These are phyloP conservation scores for Ogataea wickerhamii DNA, from an alignment of 805 yeast genomes.

Conservation along the genomic window DNA sequence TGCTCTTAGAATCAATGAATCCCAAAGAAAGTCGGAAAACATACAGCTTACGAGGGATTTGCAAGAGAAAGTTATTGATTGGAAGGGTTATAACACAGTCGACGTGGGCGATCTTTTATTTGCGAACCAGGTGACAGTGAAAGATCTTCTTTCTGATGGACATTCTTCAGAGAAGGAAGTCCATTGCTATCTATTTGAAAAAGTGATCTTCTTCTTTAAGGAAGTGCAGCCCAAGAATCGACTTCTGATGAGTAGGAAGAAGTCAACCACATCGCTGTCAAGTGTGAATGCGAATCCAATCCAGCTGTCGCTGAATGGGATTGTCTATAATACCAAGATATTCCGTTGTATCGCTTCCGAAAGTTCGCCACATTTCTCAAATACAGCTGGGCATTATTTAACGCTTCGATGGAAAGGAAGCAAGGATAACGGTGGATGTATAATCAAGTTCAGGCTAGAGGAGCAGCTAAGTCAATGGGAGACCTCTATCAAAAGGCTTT, in stretches of 20 bases:
- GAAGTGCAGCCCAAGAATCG: slow-evolving; percentile 52
- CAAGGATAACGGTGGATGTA: slow-evolving; percentile 81
- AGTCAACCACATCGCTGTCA: slow-evolving; percentile 40
- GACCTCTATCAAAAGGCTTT: slow-evolving; percentile 50
- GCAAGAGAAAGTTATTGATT: slow-evolving; percentile 72
- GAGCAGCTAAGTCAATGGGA: slow-evolving; percentile 86
- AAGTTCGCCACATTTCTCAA: slow-evolving; percentile 25
- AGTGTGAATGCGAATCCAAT: slow-evolving; percentile 7
- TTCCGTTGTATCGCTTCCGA: slow-evolving; percentile 30
- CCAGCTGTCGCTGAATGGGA: slow-evolving; percentile 29
- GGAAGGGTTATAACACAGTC: slow-evolving; percentile 83
- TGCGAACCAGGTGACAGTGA: slow-evolving; percentile 66
- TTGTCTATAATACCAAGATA: slow-evolving; percentile 28
- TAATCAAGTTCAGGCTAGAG: slow-evolving; percentile 77
- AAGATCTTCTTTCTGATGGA: slow-evolving; percentile 49
- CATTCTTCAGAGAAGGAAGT: slow-evolving; percentile 78
- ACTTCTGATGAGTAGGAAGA: slow-evolving; percentile 45
- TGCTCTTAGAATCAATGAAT: slow-evolving; percentile 86
- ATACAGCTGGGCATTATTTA: slow-evolving; percentile 51
- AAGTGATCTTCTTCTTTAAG: slow-evolving; percentile 57
- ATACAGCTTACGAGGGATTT: slow-evolving; percentile 65
- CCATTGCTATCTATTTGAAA: slow-evolving; percentile 83
- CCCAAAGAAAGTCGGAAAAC: slow-evolving; percentile 89
- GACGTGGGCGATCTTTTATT: slow-evolving; percentile 83
- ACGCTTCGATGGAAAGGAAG: slow-evolving; percentile 81